Percentiles rank a stretch among this genome's conserved stretches.
phyloP scores from a whole-genome alignment of 139 green algal species.

The Picochlorum sp. region DNA sequence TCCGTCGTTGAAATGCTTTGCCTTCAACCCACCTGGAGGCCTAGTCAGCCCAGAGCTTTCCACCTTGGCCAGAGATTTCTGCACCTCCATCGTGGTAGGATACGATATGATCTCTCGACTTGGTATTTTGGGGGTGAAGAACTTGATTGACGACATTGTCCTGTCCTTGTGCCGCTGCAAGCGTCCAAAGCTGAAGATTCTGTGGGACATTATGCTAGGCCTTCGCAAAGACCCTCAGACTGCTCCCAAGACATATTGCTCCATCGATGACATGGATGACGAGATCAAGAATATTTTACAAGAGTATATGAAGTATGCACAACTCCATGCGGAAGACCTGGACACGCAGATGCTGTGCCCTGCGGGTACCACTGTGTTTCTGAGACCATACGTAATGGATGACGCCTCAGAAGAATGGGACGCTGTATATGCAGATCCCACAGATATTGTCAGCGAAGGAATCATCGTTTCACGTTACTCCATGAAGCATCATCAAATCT shows the following conservation, averaged over 20 bases:
- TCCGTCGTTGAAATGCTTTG: conserved; percentile 34
- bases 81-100: conserved; percentile 35
- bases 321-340: background rate
- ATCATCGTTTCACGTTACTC: conserved; percentile 10
- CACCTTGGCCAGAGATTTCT: conserved; percentile 23
- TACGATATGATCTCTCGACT: conserved; percentile 34
- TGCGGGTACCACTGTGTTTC: background rate
- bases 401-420: background rate
- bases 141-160: conserved; percentile 49
- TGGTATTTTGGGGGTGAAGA: conserved; percentile 25
- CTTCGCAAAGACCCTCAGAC: conserved; percentile 28
- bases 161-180: conserved; percentile 31
- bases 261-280: background rate
- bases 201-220: conserved; percentile 12
- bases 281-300: background rate
- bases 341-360: background rate
- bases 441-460: conserved; percentile 12
- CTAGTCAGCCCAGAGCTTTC: conserved; percentile 30
- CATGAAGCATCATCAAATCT: too few species aligned
- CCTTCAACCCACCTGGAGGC: conserved; percentile 35
- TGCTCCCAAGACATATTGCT: background rate
- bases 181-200: conserved; percentile 32
- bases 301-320: background rate
- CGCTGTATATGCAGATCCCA: background rate
- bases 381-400: background rate